Conservation (phyloP, 225 moss, liverwort and hornwort genomes). For the Takakia lepidozioides region DNA sequence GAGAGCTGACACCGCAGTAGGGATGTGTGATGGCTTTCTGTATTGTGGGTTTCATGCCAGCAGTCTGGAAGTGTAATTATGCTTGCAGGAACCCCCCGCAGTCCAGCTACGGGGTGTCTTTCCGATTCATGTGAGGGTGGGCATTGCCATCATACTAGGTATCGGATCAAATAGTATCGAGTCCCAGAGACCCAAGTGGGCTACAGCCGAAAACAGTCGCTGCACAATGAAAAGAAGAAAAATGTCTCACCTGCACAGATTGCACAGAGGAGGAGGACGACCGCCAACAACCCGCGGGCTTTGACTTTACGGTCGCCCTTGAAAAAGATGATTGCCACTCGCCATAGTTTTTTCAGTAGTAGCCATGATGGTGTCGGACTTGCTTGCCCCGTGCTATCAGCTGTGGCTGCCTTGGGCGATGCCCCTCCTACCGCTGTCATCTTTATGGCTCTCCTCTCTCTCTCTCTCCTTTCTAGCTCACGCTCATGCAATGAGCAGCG, state of each 20-base stretch:
- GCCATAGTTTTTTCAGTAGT: conserved; percentile 71
- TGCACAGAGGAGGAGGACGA: conserved; percentile 43
- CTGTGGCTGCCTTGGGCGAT: no score
- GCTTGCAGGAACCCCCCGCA: not conserved
- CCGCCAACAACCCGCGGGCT: conserved; percentile 27
- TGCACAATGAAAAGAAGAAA: not conserved
- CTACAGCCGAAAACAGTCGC: not conserved
- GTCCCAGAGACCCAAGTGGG: not conserved
- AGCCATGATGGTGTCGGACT: conserved; percentile 51
- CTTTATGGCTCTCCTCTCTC: not conserved
- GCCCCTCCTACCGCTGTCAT: conserved; percentile 24
- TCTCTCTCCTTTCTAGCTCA: not conserved
- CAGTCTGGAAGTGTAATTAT: no score
- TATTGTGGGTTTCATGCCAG: no score
- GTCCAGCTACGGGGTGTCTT: not conserved
- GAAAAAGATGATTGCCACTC: conserved; percentile 71
- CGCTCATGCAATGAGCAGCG: no score
- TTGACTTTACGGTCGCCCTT: conserved; percentile 47
- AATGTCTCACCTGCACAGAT: conserved; percentile 32
- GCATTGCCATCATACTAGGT: not conserved
- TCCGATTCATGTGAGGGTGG: not conserved
- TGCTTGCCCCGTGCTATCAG: conserved; percentile 9
- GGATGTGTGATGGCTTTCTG: no score
- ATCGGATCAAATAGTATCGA: not conserved
- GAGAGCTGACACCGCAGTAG: no score